phyloP scores from a whole-genome alignment of 148 eudicot species.

The Linanthus parryae region DNA sequence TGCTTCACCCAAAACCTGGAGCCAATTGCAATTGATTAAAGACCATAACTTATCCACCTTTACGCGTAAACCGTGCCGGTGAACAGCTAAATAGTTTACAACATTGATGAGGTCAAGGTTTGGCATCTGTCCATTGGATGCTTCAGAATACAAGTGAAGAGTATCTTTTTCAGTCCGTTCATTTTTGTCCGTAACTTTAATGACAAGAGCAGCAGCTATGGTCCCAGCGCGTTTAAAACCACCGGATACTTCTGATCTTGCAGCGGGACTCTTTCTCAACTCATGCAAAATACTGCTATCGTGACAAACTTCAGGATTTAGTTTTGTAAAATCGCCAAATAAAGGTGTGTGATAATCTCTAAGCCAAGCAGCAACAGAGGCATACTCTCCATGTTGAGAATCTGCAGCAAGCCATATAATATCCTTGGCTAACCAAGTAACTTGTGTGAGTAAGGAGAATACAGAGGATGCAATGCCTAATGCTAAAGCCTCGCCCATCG shows the following conservation, averaged over 20 bases:
- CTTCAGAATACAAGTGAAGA: slow-evolving; percentile 82
- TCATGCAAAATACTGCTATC: slow-evolving; percentile 18
- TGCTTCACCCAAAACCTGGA: slow-evolving; percentile 44
- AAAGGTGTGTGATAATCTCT: slow-evolving; percentile 72
- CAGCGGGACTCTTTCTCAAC: slow-evolving; percentile 12
- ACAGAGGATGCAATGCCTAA: slow-evolving; percentile 71
- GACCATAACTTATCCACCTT: slow-evolving; percentile 65
- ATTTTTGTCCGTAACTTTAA: slow-evolving; percentile 57
- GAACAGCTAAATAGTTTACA: slow-evolving; percentile 87
- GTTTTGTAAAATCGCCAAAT: slow-evolving; percentile 31
- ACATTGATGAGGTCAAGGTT: slow-evolving; percentile 92
- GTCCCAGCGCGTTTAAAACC: slow-evolving; percentile 90
- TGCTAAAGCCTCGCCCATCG: slow-evolving; percentile 58
- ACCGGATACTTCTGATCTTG: slow-evolving; percentile 24
- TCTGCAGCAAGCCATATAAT: slow-evolving; percentile 98
- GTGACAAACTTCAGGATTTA: slow-evolving; percentile 30
- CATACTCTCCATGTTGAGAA: slow-evolving; percentile 82
- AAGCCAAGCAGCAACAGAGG: slow-evolving; percentile 78
- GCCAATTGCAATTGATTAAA: slow-evolving; percentile 54
- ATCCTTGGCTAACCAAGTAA: slow-evolving; percentile 95
- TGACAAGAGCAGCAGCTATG: slow-evolving; percentile 93
- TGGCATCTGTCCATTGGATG: slow-evolving; percentile 99
- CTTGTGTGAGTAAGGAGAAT: slow-evolving; percentile 68
- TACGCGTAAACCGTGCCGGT: slow-evolving; percentile 72
- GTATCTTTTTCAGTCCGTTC: slow-evolving; percentile 37